Conservation (phyloP, 2,329 filamentous ascomycete species). For the Cadophora malorum region DNA sequence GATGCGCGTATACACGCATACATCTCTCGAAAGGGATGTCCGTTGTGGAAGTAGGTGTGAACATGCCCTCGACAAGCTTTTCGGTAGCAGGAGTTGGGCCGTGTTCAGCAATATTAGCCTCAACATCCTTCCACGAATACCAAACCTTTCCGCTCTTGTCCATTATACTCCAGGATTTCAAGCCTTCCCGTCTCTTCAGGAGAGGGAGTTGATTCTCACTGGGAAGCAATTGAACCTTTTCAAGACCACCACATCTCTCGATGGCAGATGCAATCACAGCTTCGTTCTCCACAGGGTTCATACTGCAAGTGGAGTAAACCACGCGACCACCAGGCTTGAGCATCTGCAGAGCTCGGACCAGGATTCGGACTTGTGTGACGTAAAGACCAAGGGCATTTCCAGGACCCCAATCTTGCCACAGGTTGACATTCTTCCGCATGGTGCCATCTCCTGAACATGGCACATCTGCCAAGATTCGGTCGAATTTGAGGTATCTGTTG, state of each 20-base stretch:
- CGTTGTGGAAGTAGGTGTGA: conserved; percentile 63
- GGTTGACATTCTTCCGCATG: conserved; percentile 85
- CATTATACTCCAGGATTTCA: conserved; percentile 89
- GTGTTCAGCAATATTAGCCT: conserved; percentile 67
- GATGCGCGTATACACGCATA: conserved; percentile 92
- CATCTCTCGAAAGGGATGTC: conserved; percentile 84
- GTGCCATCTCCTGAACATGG: conserved; percentile 97
- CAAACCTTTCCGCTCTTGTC: conserved; percentile 83
- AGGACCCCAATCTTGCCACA: conserved; percentile 96
- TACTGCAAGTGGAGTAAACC: conserved; percentile 97
- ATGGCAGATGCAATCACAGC: conserved; percentile 89
- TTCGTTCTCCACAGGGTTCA: conserved; percentile 98
- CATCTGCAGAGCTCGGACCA: conserved; percentile 92
- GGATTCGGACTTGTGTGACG: conserved; percentile 84
- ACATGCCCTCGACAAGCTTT: conserved; percentile 82
- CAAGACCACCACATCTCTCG: conserved; percentile 82
- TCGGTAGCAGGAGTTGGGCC: conserved; percentile 66
- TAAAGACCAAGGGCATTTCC: conserved; percentile 88
- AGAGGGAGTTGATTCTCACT: conserved; percentile 78
- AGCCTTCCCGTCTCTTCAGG: conserved; percentile 76
- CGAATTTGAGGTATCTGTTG: conserved; percentile 88
- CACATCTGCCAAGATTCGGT: conserved; percentile 94
- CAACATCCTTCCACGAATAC: conserved; percentile 82
- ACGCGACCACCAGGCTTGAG: conserved; percentile 93
- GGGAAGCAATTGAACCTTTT: conserved; percentile 84